phyloP scores from a whole-genome alignment of 1,284 basidiomycete species.

The Marasmius oreades region DNA sequence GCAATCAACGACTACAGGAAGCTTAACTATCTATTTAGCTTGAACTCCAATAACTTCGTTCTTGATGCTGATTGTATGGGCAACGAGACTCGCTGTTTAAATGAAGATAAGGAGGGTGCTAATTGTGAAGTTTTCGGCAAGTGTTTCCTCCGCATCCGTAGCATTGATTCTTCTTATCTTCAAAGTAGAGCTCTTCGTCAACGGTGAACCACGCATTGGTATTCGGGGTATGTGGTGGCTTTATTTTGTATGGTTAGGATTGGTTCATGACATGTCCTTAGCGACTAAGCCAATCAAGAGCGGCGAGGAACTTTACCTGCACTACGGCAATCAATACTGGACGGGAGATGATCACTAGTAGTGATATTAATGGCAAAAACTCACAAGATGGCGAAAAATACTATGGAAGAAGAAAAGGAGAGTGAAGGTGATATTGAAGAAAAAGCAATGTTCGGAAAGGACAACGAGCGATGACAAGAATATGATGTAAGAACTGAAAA shows the following conservation, averaged over 20 bases:
- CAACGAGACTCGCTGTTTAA: slow-evolving; percentile 55
- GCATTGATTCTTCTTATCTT: not conserved
- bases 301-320: slow-evolving; percentile 40
- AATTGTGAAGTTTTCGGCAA: slow-evolving; percentile 43
- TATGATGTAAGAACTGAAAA: slow-evolving; percentile 11
- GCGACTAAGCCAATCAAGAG: slow-evolving; percentile 22
- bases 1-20: not conserved
- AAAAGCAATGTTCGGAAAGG: not conserved
- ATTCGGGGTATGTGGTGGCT: slow-evolving; percentile 37
- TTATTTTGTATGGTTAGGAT: not conserved
- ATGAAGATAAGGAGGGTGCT: slow-evolving; percentile 34
- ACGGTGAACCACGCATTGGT: slow-evolving; percentile 49
- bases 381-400: slow-evolving; percentile 2
- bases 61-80: slow-evolving; percentile 47
- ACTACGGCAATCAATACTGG: slow-evolving; percentile 41
- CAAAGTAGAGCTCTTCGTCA: slow-evolving; percentile 32
- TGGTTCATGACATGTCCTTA: not conserved
- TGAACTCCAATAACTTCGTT: slow-evolving; percentile 11
- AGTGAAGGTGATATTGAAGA: slow-evolving; percentile 3
- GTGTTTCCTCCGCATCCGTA: slow-evolving; percentile 10
- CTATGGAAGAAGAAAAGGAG: slow-evolving; percentile 5
- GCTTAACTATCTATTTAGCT: not conserved
- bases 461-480: slow-evolving; percentile 12
- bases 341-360: not conserved
- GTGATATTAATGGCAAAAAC: slow-evolving; percentile 2